Base-by-base conservation (phyloP, 2,329 filamentous ascomycete genomes). In the Thielaviopsis musarum region DNA sequence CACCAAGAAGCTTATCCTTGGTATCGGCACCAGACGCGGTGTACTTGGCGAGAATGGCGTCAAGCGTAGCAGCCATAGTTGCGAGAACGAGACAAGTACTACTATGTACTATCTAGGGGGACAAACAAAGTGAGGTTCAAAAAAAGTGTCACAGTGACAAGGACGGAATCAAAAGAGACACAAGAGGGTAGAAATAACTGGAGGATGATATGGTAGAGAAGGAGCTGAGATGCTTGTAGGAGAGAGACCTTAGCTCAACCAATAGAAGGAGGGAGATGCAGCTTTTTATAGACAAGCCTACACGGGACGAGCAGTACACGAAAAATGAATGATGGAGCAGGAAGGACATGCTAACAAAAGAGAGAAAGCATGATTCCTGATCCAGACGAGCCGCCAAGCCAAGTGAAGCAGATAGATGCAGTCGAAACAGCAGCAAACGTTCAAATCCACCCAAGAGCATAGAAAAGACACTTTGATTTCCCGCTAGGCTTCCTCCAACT, bases 1-100 rank as follows among this genome's bases (percentile, higher is more conserved):
- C 70, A 26, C 71, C 71, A 3, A 71, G 68, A 17, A 72, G 61
- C 64, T 69, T 71, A 48, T 68, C 64, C 1, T 62, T 65, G 5
- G 67, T 68, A 26, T 71, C 66, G 1, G 66, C 61, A 7, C 63
- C 67, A 17, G 64, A 51, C 38, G 67, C 66, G 19, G 69, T 66
- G 59, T 70, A 65, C 13, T 66, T 63, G 22, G 64, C 55, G 6
- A 73, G 64, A 24, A 73, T 69, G 6, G 64, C 62, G 53, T 65
- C 60, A 28, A 71, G 60, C 22, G 34, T 54, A n/a, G 30, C 21
- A 9, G 52, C 24, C 10, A 30, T 51, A n/a, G 22, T 30, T n/a
- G 30, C 28, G 49, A 17, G 5, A 57, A 9, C n/a, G 30, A 34
- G 30, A n/a, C n/a, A n/a, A n/a, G n/a, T n/a, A n/a, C n/a, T n/a